Base-by-base conservation (phyloP, 129 eudicot species). In the Saposhnikovia divaricata region DNA sequence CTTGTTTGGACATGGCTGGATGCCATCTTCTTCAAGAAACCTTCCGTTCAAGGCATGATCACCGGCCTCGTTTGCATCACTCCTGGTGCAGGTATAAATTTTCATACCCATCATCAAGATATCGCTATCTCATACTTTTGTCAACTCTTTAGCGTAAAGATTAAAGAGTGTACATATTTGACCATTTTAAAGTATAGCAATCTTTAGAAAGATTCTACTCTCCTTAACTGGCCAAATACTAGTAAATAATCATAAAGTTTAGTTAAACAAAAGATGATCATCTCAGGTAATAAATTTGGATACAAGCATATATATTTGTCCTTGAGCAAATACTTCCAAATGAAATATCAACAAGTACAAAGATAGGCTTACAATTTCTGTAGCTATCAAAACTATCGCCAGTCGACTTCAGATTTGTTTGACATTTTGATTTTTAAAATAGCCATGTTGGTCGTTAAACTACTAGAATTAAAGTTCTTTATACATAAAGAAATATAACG, bases 181-280 rank as follows among this genome's bases (percentile, higher is more conserved):
- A 59, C 68, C 25, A 23, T 23, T 59, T 59, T 7, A 59, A 57
- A n/a, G 68, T 10, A 59, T 9, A n/a, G 1, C 31, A 2, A 23
- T 59, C 68, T n/a, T 59, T 59, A 57, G 68, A 59, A 59, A 59
- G 68, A 59, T 59, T n/a, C 68, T 59, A 59, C 68, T n/a, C 68
- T 11, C n/a, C 68, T 8, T 9, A 23, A 55, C 63, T 3, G 11
- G 63, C 27, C 0, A 21, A 19, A 1, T n/a, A n/a, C n/a, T n/a
- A 21, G 25, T 2, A 6, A 21, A 53, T 0, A 19, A 19, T 18
- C 6, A 5, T 1, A 53, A 1, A 13, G 5, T 14, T 47, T 47
- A 2, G 4, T 13, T 47, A 5, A 5, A 3, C 53, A 15, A 47
- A 47, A 47, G 53, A 47, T 47, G 53, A 47, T 47, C 4, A 46